These are phyloP conservation scores for Pseudocercospora fuligena DNA, from an alignment of 2,329 filamentous ascomycete species.

Conservation along the genomic window DNA sequence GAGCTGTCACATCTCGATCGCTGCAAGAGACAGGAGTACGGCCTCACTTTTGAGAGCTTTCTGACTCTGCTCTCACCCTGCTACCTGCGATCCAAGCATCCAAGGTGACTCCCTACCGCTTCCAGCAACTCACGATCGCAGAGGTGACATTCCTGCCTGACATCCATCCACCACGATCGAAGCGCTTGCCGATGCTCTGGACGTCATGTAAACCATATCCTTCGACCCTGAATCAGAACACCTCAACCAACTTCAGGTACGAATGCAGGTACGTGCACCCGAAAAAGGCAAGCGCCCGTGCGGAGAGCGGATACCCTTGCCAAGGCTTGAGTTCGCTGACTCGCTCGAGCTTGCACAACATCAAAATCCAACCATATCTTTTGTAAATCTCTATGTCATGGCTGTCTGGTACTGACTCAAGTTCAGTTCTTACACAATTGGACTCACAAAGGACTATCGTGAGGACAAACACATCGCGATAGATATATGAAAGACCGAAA, in stretches of 20 bases:
- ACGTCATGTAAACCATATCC: not conserved
- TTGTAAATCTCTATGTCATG: slow-evolving; percentile 1
- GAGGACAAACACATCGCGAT: not conserved
- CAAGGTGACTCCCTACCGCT: not conserved
- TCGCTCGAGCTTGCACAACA: slow-evolving; percentile 5
- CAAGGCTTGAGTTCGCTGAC: not conserved
- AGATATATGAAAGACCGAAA: not conserved
- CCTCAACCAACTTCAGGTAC: not conserved
- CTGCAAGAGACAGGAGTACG: too few species aligned
- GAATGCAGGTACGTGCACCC: slow-evolving; percentile 4
- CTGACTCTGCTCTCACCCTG: too few species aligned
- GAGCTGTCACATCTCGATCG: too few species aligned
- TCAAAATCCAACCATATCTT: slow-evolving; percentile 1
- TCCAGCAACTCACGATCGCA: not conserved
- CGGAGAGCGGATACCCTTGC: not conserved
- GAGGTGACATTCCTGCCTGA: not conserved
- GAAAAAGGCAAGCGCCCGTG: not conserved
- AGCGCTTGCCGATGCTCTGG: not conserved
- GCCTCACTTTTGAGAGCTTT: too few species aligned
- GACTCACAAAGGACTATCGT: not conserved
- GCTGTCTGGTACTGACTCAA: not conserved
- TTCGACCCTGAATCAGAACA: not conserved
- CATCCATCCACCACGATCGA: not conserved
- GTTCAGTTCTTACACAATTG: not conserved
- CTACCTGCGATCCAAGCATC: not conserved